Conservation (phyloP, 1,284 basidiomycete genomes). For the Agaricales sp. region DNA sequence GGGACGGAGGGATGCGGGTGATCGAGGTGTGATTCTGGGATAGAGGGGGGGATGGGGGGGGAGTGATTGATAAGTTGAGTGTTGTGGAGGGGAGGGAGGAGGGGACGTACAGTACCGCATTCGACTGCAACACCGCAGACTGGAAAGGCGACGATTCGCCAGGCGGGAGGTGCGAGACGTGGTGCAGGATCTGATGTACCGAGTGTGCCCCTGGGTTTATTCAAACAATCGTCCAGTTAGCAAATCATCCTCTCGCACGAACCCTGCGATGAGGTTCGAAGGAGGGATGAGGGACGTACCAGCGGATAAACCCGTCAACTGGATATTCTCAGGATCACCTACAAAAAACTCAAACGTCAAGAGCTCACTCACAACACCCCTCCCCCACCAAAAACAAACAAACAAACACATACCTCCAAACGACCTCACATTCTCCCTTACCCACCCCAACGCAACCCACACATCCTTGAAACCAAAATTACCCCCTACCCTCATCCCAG, state of each 20-base stretch:
- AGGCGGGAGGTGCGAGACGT: slow-evolving; percentile 52
- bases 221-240: neutral
- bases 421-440: slow-evolving; percentile 42
- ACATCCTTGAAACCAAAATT: slow-evolving; percentile 79
- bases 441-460: slow-evolving; percentile 54
- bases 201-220: slow-evolving; percentile 52
- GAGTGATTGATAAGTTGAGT: neutral
- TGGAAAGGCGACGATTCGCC: slow-evolving; percentile 51
- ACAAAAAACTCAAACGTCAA: neutral
- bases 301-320: slow-evolving; percentile 59
- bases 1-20: slow-evolving; percentile 40
- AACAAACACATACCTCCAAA: slow-evolving; percentile 41
- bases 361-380: slow-evolving; percentile 1
- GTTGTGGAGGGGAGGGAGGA: slow-evolving; percentile 9
- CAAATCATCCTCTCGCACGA: too few species aligned
- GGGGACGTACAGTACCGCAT: slow-evolving; percentile 47
- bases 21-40: slow-evolving; percentile 33
- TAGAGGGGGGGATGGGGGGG: too few species aligned
- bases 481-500: slow-evolving; percentile 45
- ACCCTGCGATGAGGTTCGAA: too few species aligned
- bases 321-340: slow-evolving; percentile 51
- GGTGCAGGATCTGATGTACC: slow-evolving; percentile 64
- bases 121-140: slow-evolving; percentile 59
- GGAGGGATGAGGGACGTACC: too few species aligned
- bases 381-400: neutral